A percentile compares a stretch with the other conserved stretches of the same genome.
Conservation (phyloP, 2,329 filamentous ascomycete genomes). For the Cladophialophora yegresii region DNA sequence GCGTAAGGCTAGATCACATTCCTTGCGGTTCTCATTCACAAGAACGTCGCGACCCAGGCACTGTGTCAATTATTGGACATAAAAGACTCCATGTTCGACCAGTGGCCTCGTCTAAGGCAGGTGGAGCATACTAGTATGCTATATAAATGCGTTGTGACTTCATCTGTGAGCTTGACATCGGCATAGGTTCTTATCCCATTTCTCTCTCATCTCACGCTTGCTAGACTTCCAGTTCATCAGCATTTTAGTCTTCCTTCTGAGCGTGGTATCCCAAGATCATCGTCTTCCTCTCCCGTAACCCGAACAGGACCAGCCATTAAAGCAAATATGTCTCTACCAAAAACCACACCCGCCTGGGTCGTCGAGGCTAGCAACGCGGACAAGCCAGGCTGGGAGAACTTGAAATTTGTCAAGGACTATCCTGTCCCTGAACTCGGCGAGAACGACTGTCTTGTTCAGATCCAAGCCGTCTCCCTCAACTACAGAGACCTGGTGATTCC, state of each 20-base stretch:
- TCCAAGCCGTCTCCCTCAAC: slow-evolving; percentile 54
- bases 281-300: not conserved
- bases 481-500: slow-evolving; percentile 54
- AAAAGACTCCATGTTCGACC: not conserved
- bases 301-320: not conserved
- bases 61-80: not conserved
- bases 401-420: slow-evolving; percentile 52
- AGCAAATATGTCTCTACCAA: slow-evolving; percentile 26
- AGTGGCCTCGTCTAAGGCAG: not conserved
- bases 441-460: slow-evolving; percentile 70
- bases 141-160: slow-evolving; percentile 3
- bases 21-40: not conserved
- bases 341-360: slow-evolving; percentile 25
- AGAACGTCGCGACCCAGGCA: not conserved
- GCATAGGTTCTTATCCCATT: not conserved
- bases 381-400: slow-evolving; percentile 16
- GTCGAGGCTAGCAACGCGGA: slow-evolving; percentile 12
- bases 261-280: not conserved
- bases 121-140: slow-evolving; percentile 1
- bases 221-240: not conserved
- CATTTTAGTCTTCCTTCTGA: not conserved
- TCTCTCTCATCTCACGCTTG: not conserved
- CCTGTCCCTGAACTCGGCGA: slow-evolving; percentile 65
- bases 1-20: not conserved
- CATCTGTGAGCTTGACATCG: not conserved